Evolutionary conservation across 2,329 filamentous ascomycete genomes (phyloP), one percentile per base, ranked within the genome.

Genomic region (Alternaria solani): DNA sequence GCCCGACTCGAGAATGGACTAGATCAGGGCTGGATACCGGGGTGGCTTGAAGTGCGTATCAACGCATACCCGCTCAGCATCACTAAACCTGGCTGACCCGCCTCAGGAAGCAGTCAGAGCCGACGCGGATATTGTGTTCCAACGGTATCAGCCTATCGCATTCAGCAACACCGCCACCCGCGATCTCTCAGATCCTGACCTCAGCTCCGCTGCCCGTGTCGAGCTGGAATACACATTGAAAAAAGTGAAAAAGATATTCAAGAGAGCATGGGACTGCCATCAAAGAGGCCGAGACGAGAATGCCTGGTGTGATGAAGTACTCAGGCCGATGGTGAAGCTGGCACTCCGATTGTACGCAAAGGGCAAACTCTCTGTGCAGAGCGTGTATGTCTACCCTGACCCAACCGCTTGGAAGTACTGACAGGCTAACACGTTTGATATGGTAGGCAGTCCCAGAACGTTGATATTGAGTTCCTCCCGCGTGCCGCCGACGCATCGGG

Each of bases 201-300:
- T 38, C n/a, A 23, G 30, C 53, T 14, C 46, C 5, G 3, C 49
- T 43, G 23, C 26, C 16, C 25, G 38, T 32, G 38, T 4, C 16
- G 36, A 52, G n/a, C 32, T 63, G 25, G 52, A 52, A 61, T 63
- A 64, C 47, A 61, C 26, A 18, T 30, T 59, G 36, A 41, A 20
- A 46, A 59, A 65, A 48, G 58, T 64, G 32, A 63, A 64, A 34
- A 53, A 47, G 44, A 44, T 36, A 28, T 46, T 20, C 11, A 28
- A 44, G 18, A 51, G 54, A 2, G 55, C 55, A 36, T 41, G 26
- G 7, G 16, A 51, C n/a, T 61, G 51, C 53, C 20, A 60, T 34
- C n/a, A 18, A 18, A 51, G 28, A 32, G 57, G 52, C 11, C 56
- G 56, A n/a, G 56, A 65, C 28, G 60, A 65, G 44, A 65, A 61